Evolutionary conservation across 371 early-diverging fungal genomes (phyloP), one percentile per base, ranked within the genome.

Genomic region (Amoeboaphelidium protococcarum): DNA sequence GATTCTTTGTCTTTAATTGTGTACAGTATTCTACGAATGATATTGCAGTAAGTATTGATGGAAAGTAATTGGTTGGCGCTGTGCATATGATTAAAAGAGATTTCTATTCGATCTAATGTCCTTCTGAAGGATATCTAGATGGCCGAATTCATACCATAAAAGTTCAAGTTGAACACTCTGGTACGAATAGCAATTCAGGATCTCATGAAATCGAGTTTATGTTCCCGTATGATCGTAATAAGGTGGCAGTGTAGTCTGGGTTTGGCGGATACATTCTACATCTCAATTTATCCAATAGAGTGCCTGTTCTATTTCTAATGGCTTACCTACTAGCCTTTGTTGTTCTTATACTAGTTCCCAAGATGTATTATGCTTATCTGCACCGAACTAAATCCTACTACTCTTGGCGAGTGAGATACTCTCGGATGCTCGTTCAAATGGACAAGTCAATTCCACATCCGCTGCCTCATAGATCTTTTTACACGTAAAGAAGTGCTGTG

Each of bases 251-350:
- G 54, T 62, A 66, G 23, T 71, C 69, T 3, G 75, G 77, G 2
- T 54, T 68, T 6, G 81, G 80, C 40, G 82, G 78, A 50, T 78
- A 69, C 58, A 69, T 85, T 27, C 76, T 82, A 53, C 58, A 64
- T 41, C 59, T 71, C 13, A 60, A 69, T 41, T 66, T 75, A 58
- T 61, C 23, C 25, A 24, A 45, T 21, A 27, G 56, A 54, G 47
- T 62, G 40, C 55, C 58, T 43, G 51, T 55, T 41, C 52, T 61
- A 26, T 64, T 64, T 44, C 20, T 57, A 13, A 45, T 57, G 22
- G 48, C 48, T 13, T 62, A 64, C 48, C 10, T 55, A 3, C 22
- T 58, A 24, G 47, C 57, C n/a, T 31, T 50, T 13, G 19, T 60
- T 25, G 42, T 27, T n/a, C 50, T 56, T 40, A 37, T 64, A 13